Evolutionary conservation across 2,329 filamentous ascomycete genomes (phyloP).

Genomic region (Pseudocercospora cruenta): DNA sequence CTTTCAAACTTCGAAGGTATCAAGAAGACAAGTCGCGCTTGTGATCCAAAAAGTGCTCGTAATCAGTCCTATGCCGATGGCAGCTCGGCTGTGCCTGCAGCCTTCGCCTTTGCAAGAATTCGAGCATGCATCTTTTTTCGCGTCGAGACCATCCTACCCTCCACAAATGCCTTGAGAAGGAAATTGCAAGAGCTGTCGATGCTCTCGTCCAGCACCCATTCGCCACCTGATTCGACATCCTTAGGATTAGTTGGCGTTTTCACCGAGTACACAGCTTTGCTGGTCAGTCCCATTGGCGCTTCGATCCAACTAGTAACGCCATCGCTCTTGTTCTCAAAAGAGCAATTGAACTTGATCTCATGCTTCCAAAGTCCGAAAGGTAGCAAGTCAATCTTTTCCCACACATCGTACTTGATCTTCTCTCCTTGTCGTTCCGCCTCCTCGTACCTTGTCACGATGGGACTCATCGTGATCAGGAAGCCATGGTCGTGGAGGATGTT

Average conservation of each 20-base stretch:
- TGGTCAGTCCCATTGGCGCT: neutral
- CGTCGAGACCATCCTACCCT: neutral
- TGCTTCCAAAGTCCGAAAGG: slow-evolving; percentile 26
- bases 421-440: slow-evolving; percentile 9
- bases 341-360: slow-evolving; percentile 23
- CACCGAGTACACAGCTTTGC: slow-evolving; percentile 1
- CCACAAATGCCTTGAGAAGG: slow-evolving; percentile 4
- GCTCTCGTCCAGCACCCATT: slow-evolving; percentile 7
- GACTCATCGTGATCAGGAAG: slow-evolving; percentile 26
- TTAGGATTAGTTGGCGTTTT: neutral
- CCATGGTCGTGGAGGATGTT: slow-evolving; percentile 25
- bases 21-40: neutral
- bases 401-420: slow-evolving; percentile 24
- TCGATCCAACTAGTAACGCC: slow-evolving; percentile 15
- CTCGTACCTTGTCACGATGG: slow-evolving; percentile 23
- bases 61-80: neutral
- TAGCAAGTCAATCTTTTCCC: slow-evolving; percentile 23
- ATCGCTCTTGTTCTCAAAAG: slow-evolving; percentile 20
- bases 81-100: neutral
- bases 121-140: slow-evolving; percentile 5
- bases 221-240: neutral
- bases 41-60: neutral
- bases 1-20: neutral
- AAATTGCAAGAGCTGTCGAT: slow-evolving; percentile 8
- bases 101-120: slow-evolving; percentile 7